These are phyloP conservation scores for Irineochytrium annulatum DNA, from an alignment of 192 early-diverging fungal genomes.

Conservation along the genomic window DNA sequence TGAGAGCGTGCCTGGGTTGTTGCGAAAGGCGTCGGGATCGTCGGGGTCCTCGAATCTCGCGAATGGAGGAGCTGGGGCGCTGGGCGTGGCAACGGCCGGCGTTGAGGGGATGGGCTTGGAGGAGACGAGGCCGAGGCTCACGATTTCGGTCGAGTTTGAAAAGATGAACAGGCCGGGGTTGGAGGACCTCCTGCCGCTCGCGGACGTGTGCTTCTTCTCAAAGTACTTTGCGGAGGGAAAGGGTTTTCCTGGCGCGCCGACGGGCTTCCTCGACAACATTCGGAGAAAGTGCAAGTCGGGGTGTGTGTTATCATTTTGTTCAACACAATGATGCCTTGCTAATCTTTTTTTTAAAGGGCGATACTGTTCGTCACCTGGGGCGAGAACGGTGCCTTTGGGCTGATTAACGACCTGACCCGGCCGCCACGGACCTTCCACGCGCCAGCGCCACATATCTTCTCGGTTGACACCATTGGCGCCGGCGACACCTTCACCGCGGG, in stretches of 20 bases:
- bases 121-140: constrained; percentile 40
- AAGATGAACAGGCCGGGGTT: constrained; percentile 60
- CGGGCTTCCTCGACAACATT: constrained; percentile 28
- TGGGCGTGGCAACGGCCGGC: neutral
- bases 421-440: constrained; percentile 22
- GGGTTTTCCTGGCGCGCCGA: constrained; percentile 47
- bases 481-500: constrained; percentile 38
- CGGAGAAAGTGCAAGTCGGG: constrained; percentile 18
- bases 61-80: too few species aligned
- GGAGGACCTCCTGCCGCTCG: constrained; percentile 48
- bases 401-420: constrained; percentile 15
- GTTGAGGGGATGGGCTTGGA: neutral
- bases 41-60: too few species aligned
- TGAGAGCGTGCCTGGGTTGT: neutral
- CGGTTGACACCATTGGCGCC: constrained; percentile 33
- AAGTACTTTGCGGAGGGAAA: constrained; percentile 57
- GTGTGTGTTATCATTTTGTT: constrained; percentile 37
- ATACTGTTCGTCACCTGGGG: constrained; percentile 63
- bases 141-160: constrained; percentile 67
- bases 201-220: constrained; percentile 63
- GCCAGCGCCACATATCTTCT: constrained; percentile 15
- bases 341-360: constrained; percentile 40
- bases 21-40: neutral
- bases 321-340: constrained; percentile 9
- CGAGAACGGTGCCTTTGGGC: constrained; percentile 43